Percentiles rank a stretch among this genome's conserved stretches.
These are phyloP conservation scores for Fonsecaea monophora DNA, from an alignment of 2,329 filamentous ascomycete species.

Conservation along the genomic window DNA sequence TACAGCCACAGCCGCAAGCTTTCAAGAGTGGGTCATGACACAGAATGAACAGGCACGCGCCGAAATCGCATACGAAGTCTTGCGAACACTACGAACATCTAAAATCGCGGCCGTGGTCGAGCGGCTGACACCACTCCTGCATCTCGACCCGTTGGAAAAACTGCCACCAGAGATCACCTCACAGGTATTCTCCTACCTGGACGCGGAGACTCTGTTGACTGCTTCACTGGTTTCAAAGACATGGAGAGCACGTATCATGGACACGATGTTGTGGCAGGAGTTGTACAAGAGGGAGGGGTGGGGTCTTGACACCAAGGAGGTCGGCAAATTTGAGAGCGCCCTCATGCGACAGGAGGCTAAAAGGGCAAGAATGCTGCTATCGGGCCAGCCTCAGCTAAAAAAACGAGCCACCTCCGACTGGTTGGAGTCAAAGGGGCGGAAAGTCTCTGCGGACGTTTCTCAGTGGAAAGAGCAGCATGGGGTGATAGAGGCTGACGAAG, in stretches of 20 bases:
- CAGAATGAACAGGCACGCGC: constrained; percentile 62
- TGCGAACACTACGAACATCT: constrained; percentile 79
- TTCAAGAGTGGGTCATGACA: constrained; percentile 63
- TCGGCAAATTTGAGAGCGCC: constrained; percentile 69
- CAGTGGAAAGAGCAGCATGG: constrained; percentile 58
- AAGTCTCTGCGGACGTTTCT: constrained; percentile 38
- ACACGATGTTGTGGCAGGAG: constrained; percentile 84
- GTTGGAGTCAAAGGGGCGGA: constrained; percentile 47
- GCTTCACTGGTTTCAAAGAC: constrained; percentile 78
- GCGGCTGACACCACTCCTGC: constrained; percentile 78
- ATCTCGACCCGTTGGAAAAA: constrained; percentile 87
- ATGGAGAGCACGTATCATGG: constrained; percentile 82
- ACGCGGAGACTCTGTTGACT: constrained; percentile 77
- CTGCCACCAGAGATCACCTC: constrained; percentile 90
- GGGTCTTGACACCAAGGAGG: constrained; percentile 71
- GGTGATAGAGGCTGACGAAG: constrained; percentile 54
- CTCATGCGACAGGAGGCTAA: constrained; percentile 47
- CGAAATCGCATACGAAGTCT: constrained; percentile 79
- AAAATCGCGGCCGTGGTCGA: constrained; percentile 81
- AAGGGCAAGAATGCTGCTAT: constrained; percentile 52
- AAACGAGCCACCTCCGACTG: constrained; percentile 58
- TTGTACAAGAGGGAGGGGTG: constrained; percentile 87
- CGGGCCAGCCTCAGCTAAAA: constrained; percentile 60
- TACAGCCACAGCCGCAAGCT: constrained; percentile 49
- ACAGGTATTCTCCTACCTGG: constrained; percentile 85